Evolutionary conservation across 2,329 filamentous ascomycete genomes (phyloP).

Genomic region (Aspergillus brunneoviolaceus): DNA sequence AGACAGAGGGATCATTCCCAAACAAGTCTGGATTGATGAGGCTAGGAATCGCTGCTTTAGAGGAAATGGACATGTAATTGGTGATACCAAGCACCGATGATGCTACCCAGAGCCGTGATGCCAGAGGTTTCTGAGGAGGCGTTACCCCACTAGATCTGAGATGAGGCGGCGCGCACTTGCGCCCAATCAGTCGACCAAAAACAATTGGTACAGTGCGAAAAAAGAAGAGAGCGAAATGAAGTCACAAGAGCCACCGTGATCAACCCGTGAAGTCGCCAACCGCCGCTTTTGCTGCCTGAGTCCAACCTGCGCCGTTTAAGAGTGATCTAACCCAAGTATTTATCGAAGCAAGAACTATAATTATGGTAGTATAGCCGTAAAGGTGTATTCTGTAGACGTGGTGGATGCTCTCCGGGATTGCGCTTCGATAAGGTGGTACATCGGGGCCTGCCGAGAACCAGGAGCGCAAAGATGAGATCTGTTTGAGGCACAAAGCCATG

Average conservation of each 20-base stretch:
- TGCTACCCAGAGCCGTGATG: background rate
- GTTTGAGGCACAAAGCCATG: background rate
- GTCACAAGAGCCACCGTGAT: constrained; percentile 18
- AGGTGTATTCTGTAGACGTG: background rate
- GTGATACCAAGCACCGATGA: background rate
- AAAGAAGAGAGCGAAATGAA: constrained; percentile 9
- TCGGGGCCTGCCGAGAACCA: constrained; percentile 8
- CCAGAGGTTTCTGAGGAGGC: background rate
- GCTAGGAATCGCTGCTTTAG: background rate
- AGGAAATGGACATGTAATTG: background rate
- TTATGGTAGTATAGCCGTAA: constrained; percentile 14
- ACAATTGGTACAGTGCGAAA: constrained; percentile 11
- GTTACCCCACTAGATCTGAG: background rate
- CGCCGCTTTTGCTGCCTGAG: constrained; percentile 26
- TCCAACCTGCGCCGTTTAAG: constrained; percentile 30
- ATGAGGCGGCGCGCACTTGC: background rate
- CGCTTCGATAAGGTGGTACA: constrained; percentile 5
- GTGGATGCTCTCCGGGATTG: background rate
- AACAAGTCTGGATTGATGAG: background rate
- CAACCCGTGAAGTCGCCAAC: constrained; percentile 27
- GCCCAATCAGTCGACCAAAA: constrained; percentile 2
- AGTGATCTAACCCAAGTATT: constrained; percentile 32
- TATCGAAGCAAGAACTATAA: constrained; percentile 25
- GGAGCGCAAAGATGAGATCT: constrained; percentile 2
- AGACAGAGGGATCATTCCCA: background rate